A percentile compares a stretch with the other conserved stretches of the same genome.
These are phyloP conservation scores for Debaryomyces udenii DNA, from an alignment of 1,139 yeast species.

Conservation along the genomic window DNA sequence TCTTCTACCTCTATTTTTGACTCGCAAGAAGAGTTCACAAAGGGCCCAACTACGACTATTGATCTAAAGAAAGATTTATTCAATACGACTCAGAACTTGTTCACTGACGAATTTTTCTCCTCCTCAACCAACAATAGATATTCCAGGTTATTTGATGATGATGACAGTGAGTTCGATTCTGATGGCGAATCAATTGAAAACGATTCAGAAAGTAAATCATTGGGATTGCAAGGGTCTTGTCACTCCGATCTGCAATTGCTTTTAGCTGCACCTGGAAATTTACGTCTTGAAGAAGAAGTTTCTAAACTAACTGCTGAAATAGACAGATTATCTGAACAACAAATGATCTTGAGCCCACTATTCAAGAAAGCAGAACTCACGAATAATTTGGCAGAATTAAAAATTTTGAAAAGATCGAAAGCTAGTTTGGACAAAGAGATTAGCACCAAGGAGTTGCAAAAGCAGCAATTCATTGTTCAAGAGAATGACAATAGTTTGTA, in stretches of 20 bases:
- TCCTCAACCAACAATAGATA: conserved; percentile 19
- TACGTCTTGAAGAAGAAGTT: conserved; percentile 70
- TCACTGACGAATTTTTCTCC: conserved; percentile 24
- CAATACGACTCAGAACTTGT: conserved; percentile 35
- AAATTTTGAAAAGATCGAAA: conserved; percentile 68
- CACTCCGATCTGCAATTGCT: conserved; percentile 30
- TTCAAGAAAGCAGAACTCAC: conserved; percentile 81
- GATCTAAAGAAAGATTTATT: conserved; percentile 39
- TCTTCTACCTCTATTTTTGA: background rate
- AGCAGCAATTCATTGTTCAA: conserved; percentile 81
- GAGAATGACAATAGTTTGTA: conserved; percentile 79
- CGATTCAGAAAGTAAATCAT: conserved; percentile 17
- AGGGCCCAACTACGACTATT: conserved; percentile 14
- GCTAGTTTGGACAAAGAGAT: conserved; percentile 70
- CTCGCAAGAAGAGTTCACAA: background rate
- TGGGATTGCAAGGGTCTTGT: conserved; percentile 15
- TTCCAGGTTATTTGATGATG: conserved; percentile 40
- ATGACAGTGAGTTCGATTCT: conserved; percentile 36
- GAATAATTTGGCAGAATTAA: conserved; percentile 68
- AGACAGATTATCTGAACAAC: conserved; percentile 63
- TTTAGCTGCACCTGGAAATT: conserved; percentile 70
- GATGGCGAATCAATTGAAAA: conserved; percentile 35
- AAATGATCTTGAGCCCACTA: conserved; percentile 64
- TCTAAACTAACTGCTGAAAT: conserved; percentile 57
- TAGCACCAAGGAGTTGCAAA: conserved; percentile 67